These are phyloP conservation scores for Melocanna baccifera DNA, from an alignment of 176 grass and related monocot species.

Conservation along the genomic window DNA sequence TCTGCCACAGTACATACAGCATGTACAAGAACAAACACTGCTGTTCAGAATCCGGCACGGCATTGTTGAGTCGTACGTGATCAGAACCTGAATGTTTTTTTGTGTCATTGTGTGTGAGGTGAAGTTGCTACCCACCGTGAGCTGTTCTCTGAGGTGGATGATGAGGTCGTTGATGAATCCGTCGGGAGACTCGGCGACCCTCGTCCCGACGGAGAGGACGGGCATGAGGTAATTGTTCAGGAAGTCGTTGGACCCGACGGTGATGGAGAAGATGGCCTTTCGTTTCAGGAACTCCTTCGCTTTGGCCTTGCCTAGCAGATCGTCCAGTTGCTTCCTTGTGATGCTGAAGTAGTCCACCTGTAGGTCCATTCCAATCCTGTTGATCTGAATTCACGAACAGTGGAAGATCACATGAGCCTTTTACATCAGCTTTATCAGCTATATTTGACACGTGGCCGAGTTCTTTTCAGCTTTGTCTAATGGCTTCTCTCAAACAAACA, in stretches of 20 bases:
- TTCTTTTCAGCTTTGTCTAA: no score
- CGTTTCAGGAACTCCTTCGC: constrained; percentile 39
- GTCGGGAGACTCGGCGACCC: constrained; percentile 61
- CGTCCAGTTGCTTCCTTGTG: constrained; percentile 57
- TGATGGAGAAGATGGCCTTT: constrained; percentile 85
- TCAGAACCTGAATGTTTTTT: background rate
- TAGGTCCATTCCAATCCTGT: constrained; percentile 84
- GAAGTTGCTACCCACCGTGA: constrained; percentile 33
- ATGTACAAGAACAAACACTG: no score
- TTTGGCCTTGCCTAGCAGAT: constrained; percentile 46
- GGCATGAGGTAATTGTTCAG: constrained; percentile 97
- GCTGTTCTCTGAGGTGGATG: constrained; percentile 61
- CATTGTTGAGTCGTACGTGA: background rate
- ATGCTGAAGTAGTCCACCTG: constrained; percentile 95
- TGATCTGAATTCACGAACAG: constrained; percentile 40
- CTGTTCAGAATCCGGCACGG: background rate
- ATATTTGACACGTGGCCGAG: no score
- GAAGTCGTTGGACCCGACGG: constrained; percentile 89
- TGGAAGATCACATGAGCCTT: background rate
- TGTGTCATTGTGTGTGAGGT: background rate
- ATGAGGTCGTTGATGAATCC: constrained; percentile 65
- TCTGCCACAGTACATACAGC: constrained; percentile 16
- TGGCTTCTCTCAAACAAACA: no score
- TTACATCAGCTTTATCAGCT: background rate
- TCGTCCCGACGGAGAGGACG: constrained; percentile 51